Percentiles rank a stretch among this genome's conserved stretches.
phyloP scores from a whole-genome alignment of 2,329 filamentous ascomycete species.

The Dothistroma pini region DNA sequence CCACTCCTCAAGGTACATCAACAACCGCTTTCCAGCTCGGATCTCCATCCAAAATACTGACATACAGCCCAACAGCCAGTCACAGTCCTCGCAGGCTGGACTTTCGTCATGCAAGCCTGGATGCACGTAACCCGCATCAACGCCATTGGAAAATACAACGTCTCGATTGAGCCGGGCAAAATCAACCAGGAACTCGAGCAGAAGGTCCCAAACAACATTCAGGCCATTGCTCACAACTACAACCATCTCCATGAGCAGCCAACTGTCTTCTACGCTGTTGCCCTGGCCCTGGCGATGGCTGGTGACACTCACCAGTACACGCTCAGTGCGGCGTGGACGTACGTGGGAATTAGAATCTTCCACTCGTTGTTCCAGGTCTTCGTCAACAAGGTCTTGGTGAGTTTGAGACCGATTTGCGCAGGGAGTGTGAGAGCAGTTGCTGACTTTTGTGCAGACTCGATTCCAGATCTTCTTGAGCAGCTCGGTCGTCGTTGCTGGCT shows the following conservation, averaged over 20 bases:
- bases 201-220: constrained; percentile 14
- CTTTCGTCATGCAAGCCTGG: constrained; percentile 40
- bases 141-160: constrained; percentile 30
- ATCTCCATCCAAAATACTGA: background rate
- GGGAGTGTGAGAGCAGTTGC: background rate
- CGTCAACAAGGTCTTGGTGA: constrained; percentile 31
- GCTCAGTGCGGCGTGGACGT: constrained; percentile 37
- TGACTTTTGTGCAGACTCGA: background rate
- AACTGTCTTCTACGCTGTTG: constrained; percentile 40
- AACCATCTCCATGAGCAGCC: constrained; percentile 43
- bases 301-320: constrained; percentile 27
- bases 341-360: constrained; percentile 36
- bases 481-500: constrained; percentile 11
- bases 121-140: constrained; percentile 40
- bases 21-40: background rate
- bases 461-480: constrained; percentile 11
- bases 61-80: constrained; percentile 2
- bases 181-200: constrained; percentile 15
- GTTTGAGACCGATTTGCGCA: background rate
- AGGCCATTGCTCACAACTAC: constrained; percentile 40
- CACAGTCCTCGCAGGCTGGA: constrained; percentile 38
- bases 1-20: constrained; percentile 1
- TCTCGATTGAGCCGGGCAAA: constrained; percentile 14
- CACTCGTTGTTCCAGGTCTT: constrained; percentile 38
- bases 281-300: constrained; percentile 32